Base-by-base conservation (phyloP, 140 eudicot species). In the Flaveria floridana region DNA sequence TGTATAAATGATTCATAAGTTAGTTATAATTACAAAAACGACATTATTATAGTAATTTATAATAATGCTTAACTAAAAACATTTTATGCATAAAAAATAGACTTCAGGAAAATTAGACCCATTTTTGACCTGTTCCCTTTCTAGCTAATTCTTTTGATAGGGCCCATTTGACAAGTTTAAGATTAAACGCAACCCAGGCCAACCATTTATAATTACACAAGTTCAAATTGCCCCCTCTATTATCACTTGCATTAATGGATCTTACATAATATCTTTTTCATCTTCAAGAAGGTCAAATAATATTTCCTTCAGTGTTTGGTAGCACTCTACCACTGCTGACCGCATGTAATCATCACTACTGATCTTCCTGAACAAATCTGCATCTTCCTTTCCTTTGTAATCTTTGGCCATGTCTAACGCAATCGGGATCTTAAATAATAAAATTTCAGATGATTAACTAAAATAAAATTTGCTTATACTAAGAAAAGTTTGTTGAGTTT, bases 351-450 rank as follows among this genome's bases (percentile, higher is more conserved):
- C 96, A 75, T 95, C 99, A 70, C 78, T 81, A 6, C 30, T 83
- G 63, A 95, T 95, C 88, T 87, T 95, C 82, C 79, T 85, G 81
- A 95, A 82, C 52, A 95, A 79, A 57, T 95, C 99, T 63, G 83
- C 88, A 80, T 89, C 96, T 55, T 88, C 95, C 73, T 80, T 89
- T 70, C 86, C 90, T 80, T 78, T 95, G 80, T 82, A 90, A 82
- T 89, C 99, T 87, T 95, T 95, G 37, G 97, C 99, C 99, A 95
- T 91, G 89, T 95, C 99, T 77, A 95, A 79, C 39, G 99, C 99
- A 50, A 95, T 95, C 7, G 97, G 99, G 71, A 95, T 95, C 99
- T 95, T 76, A 67, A 11, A 68, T 44, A 64, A 23, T 23, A 41
- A 67, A 73, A 72, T 25, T 23, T 55, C 71, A 56, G 39, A 56